Conservation (phyloP, 148 eudicot species). For the Fallopia convolvulus region DNA sequence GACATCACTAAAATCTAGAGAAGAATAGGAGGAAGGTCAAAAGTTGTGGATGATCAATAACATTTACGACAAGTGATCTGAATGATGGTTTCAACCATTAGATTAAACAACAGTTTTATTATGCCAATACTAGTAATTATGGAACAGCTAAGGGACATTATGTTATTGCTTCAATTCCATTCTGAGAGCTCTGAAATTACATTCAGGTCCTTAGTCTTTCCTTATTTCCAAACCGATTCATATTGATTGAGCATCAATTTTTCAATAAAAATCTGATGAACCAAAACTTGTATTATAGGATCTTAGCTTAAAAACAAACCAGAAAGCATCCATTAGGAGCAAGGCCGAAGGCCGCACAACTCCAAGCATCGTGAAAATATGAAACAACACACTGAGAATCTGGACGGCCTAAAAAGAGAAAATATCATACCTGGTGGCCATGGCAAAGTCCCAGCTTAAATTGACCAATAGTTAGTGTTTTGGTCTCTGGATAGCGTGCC, state of each 20-base stretch:
- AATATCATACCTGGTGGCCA: conserved; percentile 80
- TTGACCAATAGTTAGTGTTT: conserved; percentile 90
- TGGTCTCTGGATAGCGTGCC: conserved; percentile 86
- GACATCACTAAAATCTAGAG: neutral
- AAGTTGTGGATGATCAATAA: neutral
- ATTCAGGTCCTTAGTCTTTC: too few species aligned
- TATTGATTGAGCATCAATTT: too few species aligned
- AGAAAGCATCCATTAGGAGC: neutral
- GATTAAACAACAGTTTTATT: neutral
- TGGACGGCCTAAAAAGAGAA: neutral
- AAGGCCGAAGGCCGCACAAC: neutral
- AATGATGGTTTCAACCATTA: neutral
- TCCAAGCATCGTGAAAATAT: neutral
- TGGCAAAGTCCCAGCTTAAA: conserved; percentile 97
- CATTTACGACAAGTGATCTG: neutral
- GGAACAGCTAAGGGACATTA: neutral
- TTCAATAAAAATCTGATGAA: too few species aligned
- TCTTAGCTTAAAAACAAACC: neutral
- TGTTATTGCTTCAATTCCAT: neutral
- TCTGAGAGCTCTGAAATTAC: too few species aligned
- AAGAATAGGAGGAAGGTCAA: neutral
- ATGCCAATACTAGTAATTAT: neutral
- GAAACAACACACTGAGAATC: neutral
- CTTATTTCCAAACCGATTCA: too few species aligned
- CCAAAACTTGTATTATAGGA: neutral